Evolutionary conservation across 108 stramenopile species (phyloP), one percentile per base, ranked within the genome.

Genomic region (Nannochloropsis salina): DNA sequence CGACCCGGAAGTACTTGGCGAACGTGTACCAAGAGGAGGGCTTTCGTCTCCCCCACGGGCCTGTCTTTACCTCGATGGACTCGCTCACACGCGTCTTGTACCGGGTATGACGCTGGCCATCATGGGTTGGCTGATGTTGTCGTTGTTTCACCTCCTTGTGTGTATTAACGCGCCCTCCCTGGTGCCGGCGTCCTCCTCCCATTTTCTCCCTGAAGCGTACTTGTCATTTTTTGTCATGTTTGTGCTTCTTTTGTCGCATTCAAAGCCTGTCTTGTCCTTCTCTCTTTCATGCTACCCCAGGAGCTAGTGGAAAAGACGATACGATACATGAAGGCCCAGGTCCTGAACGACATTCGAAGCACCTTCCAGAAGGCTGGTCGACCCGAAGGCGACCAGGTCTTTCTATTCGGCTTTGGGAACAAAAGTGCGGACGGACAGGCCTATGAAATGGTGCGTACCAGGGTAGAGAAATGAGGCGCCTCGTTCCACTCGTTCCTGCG

Each of bases 371-470:
- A n/a, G 6, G 61, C 61, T n/a, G 61, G 61, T n/a, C 61, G 61
- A 74, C 61, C 61, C 20, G 61, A 74, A 74, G 61, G n/a, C 4
- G 6, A 74, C 2, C 61, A n/a, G 4, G 61, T 74, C n/a, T 74
- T 74, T n/a, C 61, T 74, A 15, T n/a, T 74, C 1, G 61, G 61
- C 15, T 74, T 74, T 74, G 61, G 61, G 61, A 74, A 74, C 61
- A 74, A 74, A n/a, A 74, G 61, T 74, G 61, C 61, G 2, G 61
- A 74, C n/a, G 61, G 61, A 74, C 61, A 74, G 61, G 61, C 61
- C 15, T 74, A 74, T 74, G 61, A 74, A 74, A 74, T 74, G 61
- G 61, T 74, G 8, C 4, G 61, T 31, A 31, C 1, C 31, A 31
- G 31, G 31, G 31, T 31, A 31, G 31, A 31, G 31, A 31, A 31